Evolutionary conservation across 2,329 filamentous ascomycete species (phyloP).

Genomic region (Phaeomoniella chlamydospora): DNA sequence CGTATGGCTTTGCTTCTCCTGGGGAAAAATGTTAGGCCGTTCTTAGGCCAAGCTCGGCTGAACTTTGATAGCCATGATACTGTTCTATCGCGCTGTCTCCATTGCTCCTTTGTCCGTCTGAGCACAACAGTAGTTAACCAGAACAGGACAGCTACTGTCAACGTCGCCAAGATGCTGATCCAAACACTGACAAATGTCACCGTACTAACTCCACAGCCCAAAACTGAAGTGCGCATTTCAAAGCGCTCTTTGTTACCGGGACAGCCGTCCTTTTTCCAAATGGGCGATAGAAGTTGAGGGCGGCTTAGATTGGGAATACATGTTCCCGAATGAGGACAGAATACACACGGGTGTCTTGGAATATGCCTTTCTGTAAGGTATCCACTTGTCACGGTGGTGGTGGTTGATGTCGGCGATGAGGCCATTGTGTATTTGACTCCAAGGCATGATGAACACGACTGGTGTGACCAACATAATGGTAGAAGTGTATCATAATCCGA

Average conservation of each 20-base stretch:
- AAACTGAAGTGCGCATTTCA: background rate
- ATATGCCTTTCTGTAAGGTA: background rate
- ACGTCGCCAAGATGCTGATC: background rate
- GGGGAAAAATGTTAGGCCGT: too few species aligned
- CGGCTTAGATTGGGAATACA: background rate
- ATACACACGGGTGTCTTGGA: slow-evolving; percentile 1
- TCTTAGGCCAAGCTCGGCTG: too few species aligned
- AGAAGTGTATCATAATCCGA: background rate
- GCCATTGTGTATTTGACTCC: background rate
- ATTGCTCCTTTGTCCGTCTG: slow-evolving; percentile 16
- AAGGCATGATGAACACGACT: background rate
- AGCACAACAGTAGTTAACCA: slow-evolving; percentile 12
- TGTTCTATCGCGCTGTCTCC: too few species aligned
- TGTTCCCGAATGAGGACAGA: background rate
- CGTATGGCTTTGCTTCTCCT: too few species aligned
- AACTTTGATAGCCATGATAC: too few species aligned
- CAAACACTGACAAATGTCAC: background rate
- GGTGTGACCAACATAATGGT: background rate
- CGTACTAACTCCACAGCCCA: background rate
- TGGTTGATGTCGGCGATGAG: background rate
- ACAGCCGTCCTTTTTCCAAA: background rate
- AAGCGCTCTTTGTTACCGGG: background rate
- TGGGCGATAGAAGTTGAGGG: background rate
- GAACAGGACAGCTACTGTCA: background rate
- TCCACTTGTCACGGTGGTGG: background rate